Base-by-base conservation (phyloP, 768 basidiomycete species). In the Clathrus columnatus region DNA sequence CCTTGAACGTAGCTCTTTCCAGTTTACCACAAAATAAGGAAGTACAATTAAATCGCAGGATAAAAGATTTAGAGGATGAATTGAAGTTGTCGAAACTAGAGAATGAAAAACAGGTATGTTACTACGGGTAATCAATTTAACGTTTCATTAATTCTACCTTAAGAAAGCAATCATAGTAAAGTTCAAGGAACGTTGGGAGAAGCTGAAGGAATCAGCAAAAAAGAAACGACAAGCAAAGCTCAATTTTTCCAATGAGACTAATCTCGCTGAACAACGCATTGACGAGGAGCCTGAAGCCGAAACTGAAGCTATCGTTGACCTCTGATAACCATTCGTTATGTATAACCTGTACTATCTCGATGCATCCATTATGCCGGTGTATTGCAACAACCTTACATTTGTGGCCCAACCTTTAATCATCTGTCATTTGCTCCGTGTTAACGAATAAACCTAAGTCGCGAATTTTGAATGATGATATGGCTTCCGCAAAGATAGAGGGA, bases 161-260 rank as follows among this genome's bases (percentile, higher is more conserved):
- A 69, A 91, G 90, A 87, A 85, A 82, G 73, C 80, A 10, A 86
- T 89, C 79, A 89, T 91, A 60, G 73, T 76, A 20, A 85, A 86
- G 62, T 91, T 87, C 69, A 80, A 85, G 24, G 90, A 91, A 69
- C 77, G 87, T 41, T 92, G 90, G 90, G 87, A 88, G 65, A 91
- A 89, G 67, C 72, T 92, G 55, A 92, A 92, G 66, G 91, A 92
- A 63, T 86, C 85, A 24, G 85, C 88, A 7, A 89, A 84, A 68
- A 81, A 85, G 58, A 91, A 91, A 72, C 87, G 90, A 66, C 85
- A 87, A 63, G 83, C 83, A 50, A 79, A 77, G 61, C 75, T 71
- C 14, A 82, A 81, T 51, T 78, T 75, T 1, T 78, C 77, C 7
- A 75, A 76, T 17, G 77, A 75, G 20, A 72, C 70, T 17, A 74